Conservation (phyloP, 2,329 filamentous ascomycete genomes). For the Phialocephala sp. region DNA sequence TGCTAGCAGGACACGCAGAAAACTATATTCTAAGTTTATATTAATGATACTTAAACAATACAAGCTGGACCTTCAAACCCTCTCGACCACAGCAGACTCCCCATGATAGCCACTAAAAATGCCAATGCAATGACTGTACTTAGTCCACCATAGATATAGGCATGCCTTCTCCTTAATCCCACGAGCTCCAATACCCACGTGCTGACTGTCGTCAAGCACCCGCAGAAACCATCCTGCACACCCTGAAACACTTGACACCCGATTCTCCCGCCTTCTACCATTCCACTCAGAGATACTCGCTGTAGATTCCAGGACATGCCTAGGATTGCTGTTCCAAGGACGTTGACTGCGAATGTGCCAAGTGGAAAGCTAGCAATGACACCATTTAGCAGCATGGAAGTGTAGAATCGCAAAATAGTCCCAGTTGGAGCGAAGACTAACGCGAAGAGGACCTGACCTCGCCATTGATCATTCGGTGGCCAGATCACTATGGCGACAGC, state of each 20-base stretch:
- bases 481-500: conserved; percentile 70
- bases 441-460: conserved; percentile 73
- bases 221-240: conserved; percentile 69
- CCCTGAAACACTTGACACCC: conserved; percentile 71
- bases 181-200: conserved; percentile 67
- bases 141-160: conserved; percentile 68
- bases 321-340: conserved; percentile 75
- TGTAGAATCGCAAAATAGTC: conserved; percentile 74
- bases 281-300: conserved; percentile 54
- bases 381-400: conserved; percentile 70
- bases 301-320: conserved; percentile 79
- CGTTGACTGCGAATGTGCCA: conserved; percentile 81
- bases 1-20: neutral
- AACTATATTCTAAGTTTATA: neutral
- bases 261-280: conserved; percentile 49
- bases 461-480: conserved; percentile 63
- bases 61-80: conserved; percentile 45
- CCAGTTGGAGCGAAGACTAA: conserved; percentile 82
- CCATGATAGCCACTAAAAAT: conserved; percentile 71
- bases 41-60: neutral
- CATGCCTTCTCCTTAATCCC: conserved; percentile 54
- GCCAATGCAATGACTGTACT: conserved; percentile 64
- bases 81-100: conserved; percentile 70
- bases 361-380: conserved; percentile 71
- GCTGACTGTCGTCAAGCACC: conserved; percentile 66